Evolutionary conservation across 176 grass and related monocot genomes (phyloP).

Genomic region (Tillandsia fasciculata): DNA sequence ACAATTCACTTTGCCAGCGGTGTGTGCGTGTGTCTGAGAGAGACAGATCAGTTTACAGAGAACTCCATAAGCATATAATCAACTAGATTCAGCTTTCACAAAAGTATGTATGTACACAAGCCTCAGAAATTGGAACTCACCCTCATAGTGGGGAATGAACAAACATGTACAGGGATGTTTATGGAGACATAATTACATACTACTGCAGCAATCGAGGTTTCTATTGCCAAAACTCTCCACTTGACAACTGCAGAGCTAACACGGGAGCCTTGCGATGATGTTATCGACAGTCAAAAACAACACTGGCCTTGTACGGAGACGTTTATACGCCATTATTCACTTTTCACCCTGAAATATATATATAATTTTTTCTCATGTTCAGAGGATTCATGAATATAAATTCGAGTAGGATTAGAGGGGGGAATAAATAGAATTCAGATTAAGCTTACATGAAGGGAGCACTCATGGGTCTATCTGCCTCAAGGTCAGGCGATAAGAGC

Average conservation of each 20-base stretch:
- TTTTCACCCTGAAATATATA: conserved; percentile 40
- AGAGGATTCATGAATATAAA: conserved; percentile 3
- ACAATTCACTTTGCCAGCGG: no score
- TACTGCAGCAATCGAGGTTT: neutral
- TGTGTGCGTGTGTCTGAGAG: no score
- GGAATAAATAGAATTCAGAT: neutral
- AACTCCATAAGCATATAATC: neutral
- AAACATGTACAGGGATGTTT: conserved; percentile 14
- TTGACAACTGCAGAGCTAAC: neutral
- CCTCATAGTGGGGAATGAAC: conserved; percentile 9
- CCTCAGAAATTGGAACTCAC: conserved; percentile 15
- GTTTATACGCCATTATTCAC: conserved; percentile 13
- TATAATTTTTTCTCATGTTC: neutral
- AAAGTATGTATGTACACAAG: conserved; percentile 24
- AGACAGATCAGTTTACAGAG: no score
- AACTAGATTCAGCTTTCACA: conserved; percentile 8
- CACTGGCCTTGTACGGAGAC: neutral
- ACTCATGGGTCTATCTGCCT: conserved; percentile 38
- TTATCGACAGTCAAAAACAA: neutral
- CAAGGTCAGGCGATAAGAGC: conserved; percentile 37
- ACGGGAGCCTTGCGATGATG: neutral
- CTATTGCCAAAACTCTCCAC: neutral
- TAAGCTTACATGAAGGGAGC: conserved; percentile 46
- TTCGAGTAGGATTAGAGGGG: neutral
- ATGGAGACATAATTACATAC: conserved; percentile 17